These are phyloP conservation scores for Heimioporus sp. DNA, from an alignment of 768 basidiomycete species.

Conservation along the genomic window DNA sequence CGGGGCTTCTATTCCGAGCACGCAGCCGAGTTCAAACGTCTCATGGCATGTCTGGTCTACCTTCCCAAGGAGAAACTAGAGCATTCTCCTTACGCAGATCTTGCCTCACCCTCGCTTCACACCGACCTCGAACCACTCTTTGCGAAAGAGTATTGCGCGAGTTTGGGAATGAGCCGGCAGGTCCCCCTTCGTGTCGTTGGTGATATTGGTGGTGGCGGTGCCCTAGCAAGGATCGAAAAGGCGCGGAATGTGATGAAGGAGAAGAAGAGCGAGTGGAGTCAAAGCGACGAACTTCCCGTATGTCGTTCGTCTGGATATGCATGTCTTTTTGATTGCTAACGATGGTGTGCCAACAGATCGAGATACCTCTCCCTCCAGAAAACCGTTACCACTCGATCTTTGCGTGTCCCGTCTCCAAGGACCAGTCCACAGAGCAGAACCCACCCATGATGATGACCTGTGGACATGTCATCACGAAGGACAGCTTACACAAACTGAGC, in stretches of 20 bases:
- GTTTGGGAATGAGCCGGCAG: slow-evolving; percentile 85
- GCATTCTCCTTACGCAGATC: slow-evolving; percentile 70
- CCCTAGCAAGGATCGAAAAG: slow-evolving; percentile 90
- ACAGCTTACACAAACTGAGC: slow-evolving; percentile 85
- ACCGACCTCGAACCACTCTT: slow-evolving; percentile 81
- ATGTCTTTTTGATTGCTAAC: slow-evolving; percentile 1
- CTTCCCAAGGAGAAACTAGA: slow-evolving; percentile 67
- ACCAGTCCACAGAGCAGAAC: slow-evolving; percentile 89
- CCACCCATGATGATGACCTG: slow-evolving; percentile 98
- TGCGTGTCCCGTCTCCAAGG: slow-evolving; percentile 96
- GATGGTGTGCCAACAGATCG: slow-evolving; percentile 58
- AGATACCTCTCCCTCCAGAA: slow-evolving; percentile 82
- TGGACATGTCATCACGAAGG: slow-evolving; percentile 93
- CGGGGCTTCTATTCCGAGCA: slow-evolving; percentile 63
- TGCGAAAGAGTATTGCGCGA: slow-evolving; percentile 85
- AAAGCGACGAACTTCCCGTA: slow-evolving; percentile 87
- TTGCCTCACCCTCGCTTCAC: slow-evolving; percentile 70
- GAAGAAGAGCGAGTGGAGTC: slow-evolving; percentile 90
- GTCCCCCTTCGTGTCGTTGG: slow-evolving; percentile 86
- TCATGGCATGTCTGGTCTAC: slow-evolving; percentile 68
- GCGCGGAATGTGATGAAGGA: slow-evolving; percentile 92
- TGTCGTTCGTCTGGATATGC: slow-evolving; percentile 3
- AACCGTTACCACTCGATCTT: slow-evolving; percentile 97
- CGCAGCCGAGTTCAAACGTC: slow-evolving; percentile 59
- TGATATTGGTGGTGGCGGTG: slow-evolving; percentile 91